Evolutionary conservation across 306 rosid genomes (phyloP), one percentile per base, ranked within the genome.

Genomic region (Cicer chorassanicum): DNA sequence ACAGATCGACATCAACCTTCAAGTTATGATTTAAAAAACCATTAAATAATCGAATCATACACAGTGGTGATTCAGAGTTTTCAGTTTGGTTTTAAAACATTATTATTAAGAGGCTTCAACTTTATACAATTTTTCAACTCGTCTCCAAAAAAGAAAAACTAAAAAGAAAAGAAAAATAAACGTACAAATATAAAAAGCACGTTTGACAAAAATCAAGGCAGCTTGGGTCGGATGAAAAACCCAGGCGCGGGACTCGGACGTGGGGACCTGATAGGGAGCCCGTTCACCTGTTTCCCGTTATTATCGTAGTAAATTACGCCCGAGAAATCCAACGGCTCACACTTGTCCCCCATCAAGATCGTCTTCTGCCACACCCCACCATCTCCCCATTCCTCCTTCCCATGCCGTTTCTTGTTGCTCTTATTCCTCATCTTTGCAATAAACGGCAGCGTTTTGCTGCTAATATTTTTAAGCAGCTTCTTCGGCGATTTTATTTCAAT

Each of bases 361-460:
- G 87, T 21, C 65, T 83, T 78, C 76, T 93, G 97, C 98, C 98
- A 93, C 4, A 93, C 91, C 1, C 98, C 98, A 0, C 91, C 96
- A 41, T 84, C 57, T 3, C 94, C 96, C 84, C 86, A 90, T 48
- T 85, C 86, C 7, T 1, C 51, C 19, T 5, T 29, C 5, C 16
- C 19, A 21, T 2, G 36, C 36, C 36, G 36, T 0, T 65, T 69
- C 44, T 54, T 75, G 5, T 29, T 29, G 36, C 5, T 29, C 4
- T 54, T 7, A 81, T 59, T 66, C 42, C 24, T 66, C 41, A 24
- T 82, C 80, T 78, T 14, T 1, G 44, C 55, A 21, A 82, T 12
- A 59, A 88, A 73, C 12, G 75, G 70, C 73, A 83, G 50, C 59
- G 88, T 81, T 71, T 85, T 88, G 72, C 59, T 77, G 84, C 90